phyloP scores from a whole-genome alignment of 306 rosid genomes.

The Hippophae gyantsensis region DNA sequence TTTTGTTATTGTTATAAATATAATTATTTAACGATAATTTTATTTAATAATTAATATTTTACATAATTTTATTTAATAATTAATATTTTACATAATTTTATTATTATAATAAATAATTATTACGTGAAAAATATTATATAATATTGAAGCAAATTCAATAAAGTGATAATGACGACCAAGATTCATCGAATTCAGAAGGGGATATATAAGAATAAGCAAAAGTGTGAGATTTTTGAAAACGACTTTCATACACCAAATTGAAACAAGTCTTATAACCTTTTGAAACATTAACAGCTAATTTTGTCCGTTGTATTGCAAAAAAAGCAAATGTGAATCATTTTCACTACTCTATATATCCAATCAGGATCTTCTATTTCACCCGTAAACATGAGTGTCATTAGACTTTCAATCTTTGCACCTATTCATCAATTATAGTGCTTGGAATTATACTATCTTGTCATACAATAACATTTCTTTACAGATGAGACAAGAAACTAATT shows the following conservation, averaged over 20 bases:
- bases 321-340: slow-evolving; percentile 19
- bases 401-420: slow-evolving; percentile 1
- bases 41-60: too few species aligned
- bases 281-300: slow-evolving; percentile 33
- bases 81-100: too few species aligned
- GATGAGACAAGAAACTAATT: slow-evolving; percentile 19
- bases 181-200: slow-evolving; percentile 23
- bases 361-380: background rate
- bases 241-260: slow-evolving; percentile 21
- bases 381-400: background rate
- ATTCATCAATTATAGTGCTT: slow-evolving; percentile 23
- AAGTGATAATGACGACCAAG: slow-evolving; percentile 9
- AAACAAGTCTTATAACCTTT: slow-evolving; percentile 30
- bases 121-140: background rate
- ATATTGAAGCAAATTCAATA: slow-evolving; percentile 24
- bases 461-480: slow-evolving; percentile 8
- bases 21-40: too few species aligned
- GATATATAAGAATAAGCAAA: background rate
- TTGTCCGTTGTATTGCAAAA: slow-evolving; percentile 19
- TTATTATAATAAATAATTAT: too few species aligned
- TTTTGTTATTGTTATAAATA: too few species aligned
- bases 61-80: too few species aligned
- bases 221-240: slow-evolving; percentile 19
- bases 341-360: slow-evolving; percentile 26
- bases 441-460: slow-evolving; percentile 30